A percentile compares a stretch with the other conserved stretches of the same genome.
These are phyloP conservation scores for Podospora conica DNA, from an alignment of 495 filamentous ascomycete genomes.

Conservation along the genomic window DNA sequence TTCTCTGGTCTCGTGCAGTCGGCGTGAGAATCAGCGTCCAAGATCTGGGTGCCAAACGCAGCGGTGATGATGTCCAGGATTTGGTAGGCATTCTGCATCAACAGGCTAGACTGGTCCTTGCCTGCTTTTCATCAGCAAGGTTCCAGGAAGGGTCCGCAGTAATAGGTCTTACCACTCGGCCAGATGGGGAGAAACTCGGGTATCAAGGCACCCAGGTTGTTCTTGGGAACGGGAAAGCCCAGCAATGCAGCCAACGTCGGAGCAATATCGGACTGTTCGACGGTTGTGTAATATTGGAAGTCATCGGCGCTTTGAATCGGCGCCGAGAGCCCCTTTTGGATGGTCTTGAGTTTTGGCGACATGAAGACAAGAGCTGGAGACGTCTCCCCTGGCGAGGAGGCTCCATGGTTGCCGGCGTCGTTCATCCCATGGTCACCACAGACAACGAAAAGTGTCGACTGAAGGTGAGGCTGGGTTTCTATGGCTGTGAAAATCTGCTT, in stretches of 20 bases:
- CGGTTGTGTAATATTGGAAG: slow-evolving; percentile 71
- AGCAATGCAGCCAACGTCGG: slow-evolving; percentile 84
- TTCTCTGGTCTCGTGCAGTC: slow-evolving; percentile 42
- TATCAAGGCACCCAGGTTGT: slow-evolving; percentile 87
- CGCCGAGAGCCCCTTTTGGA: slow-evolving; percentile 42
- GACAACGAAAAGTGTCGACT: slow-evolving; percentile 75
- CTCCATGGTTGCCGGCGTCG: slow-evolving; percentile 94
- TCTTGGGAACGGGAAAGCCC: slow-evolving; percentile 84
- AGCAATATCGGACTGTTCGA: slow-evolving; percentile 90
- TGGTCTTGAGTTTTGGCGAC: slow-evolving; percentile 69
- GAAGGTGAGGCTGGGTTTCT: slow-evolving; percentile 58
- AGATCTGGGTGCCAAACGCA: slow-evolving; percentile 55
- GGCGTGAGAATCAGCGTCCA: slow-evolving; percentile 33
- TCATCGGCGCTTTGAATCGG: slow-evolving; percentile 45
- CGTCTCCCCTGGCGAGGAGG: slow-evolving; percentile 86
- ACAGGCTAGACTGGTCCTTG: slow-evolving; percentile 55
- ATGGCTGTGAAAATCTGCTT: slow-evolving; percentile 69
- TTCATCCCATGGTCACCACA: slow-evolving; percentile 99
- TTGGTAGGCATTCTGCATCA: slow-evolving; percentile 72
- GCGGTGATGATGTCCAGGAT: slow-evolving; percentile 66
- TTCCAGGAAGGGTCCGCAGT: too few species aligned
- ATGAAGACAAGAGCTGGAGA: slow-evolving; percentile 88
- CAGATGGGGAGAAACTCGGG: slow-evolving; percentile 71
- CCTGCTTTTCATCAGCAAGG: slow-evolving; percentile 29
- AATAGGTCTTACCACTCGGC: slow-evolving; percentile 41